Base-by-base conservation (phyloP, 2,329 filamentous ascomycete genomes). In the Aspergillus ruber region DNA sequence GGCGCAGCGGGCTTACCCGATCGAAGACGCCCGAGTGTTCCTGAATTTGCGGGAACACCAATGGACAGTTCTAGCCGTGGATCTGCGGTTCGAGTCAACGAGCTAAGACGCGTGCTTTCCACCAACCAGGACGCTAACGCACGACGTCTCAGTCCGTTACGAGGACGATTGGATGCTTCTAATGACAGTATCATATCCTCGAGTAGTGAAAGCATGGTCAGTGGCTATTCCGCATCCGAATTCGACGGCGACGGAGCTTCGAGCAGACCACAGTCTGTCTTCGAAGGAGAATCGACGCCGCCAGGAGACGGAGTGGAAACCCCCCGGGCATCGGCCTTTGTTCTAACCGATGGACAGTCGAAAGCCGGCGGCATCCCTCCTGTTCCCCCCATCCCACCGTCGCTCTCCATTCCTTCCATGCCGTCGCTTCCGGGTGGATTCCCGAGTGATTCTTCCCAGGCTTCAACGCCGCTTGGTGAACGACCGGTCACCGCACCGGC, bases 51-150 rank as follows among this genome's bases (percentile, higher is more conserved):
- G 4, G 59, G 56, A 13, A 60, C 67, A 18, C 62, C 65, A 25
- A 55, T 60, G 20, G 58, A 60, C 6, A 64, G 65, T 27, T 72
- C 71, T 12, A 71, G 64, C 54, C 60, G 70, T 50, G 71, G 70
- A 20, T 71, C 71, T 1, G 73, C 73, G 0, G 66, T 76, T 25
- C 69, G 69, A 42, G 69, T 76, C n/a, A 73, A 72, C 38, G 73
- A 76, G 43, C 54, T 77, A 46, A 72, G 71, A 42, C 67, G 73
- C 32, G 71, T 72, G n/a, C 66, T 77, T 13, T 72, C 72, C 1
- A 66, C 71, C 7, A 65, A 66, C 21, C 61, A 59, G 15, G 66
- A 63, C 12, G 56, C 57, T 15, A 62, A 65, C 32, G 49, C 58
- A 29, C 64, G 70, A 42, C 65, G 64, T 27, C 64, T 66, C 39